Evolutionary conservation across 164 flowering plant genomes (phyloP).

Genomic region (Sextonia rubra): DNA sequence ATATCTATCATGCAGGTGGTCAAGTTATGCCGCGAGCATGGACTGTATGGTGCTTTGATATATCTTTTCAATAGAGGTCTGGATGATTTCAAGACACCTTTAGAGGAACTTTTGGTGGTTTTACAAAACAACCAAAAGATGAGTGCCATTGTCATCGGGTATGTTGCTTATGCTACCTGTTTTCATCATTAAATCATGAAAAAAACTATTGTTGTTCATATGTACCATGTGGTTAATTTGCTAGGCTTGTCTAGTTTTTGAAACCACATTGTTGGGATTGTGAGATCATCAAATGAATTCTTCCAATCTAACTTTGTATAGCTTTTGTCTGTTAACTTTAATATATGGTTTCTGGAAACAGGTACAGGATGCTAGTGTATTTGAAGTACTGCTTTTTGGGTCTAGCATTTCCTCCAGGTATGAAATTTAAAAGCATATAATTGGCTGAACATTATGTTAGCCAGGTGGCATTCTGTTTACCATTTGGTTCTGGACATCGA

Average conservation of each 20-base stretch:
- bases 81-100: constrained; percentile 86
- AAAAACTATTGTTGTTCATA: neutral
- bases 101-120: constrained; percentile 83
- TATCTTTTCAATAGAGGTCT: constrained; percentile 93
- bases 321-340: neutral
- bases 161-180: constrained; percentile 17
- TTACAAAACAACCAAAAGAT: constrained; percentile 48
- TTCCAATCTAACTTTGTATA: neutral
- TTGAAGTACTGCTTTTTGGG: constrained; percentile 96
- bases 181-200: neutral
- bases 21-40: constrained; percentile 86
- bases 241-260: neutral
- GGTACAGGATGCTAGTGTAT: constrained; percentile 95
- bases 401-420: constrained; percentile 97
- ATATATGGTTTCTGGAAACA: constrained; percentile 33
- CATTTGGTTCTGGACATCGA: constrained; percentile 1
- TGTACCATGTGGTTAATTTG: neutral
- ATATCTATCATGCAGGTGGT: constrained; percentile 56
- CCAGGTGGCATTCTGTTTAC: neutral
- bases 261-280: neutral
- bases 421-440: neutral
- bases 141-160: constrained; percentile 69
- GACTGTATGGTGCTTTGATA: constrained; percentile 79
- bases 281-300: neutral
- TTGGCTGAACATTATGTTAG: constrained; percentile 1